Percentiles rank a stretch among this genome's conserved stretches.
Evolutionary conservation across 805 yeast genomes (phyloP).

Genomic region (Starmera dryadoides): DNA sequence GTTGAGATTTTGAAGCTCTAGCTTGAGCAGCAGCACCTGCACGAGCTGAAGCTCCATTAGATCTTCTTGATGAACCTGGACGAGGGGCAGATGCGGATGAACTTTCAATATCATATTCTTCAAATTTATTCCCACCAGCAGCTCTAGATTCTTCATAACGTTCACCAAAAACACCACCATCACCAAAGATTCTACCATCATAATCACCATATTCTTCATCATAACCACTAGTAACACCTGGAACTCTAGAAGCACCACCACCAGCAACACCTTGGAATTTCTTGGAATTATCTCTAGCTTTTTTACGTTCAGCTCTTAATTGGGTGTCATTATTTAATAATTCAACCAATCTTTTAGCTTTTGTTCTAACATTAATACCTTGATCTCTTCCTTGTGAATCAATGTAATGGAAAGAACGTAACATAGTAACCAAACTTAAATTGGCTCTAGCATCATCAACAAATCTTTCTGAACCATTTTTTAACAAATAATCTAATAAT

Average conservation of each 20-base stretch:
- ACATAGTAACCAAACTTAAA: slow-evolving; percentile 72
- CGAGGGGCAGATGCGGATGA: slow-evolving; percentile 26
- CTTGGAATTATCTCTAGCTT: slow-evolving; percentile 79
- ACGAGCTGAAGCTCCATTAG: slow-evolving; percentile 21
- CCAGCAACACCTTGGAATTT: slow-evolving; percentile 80
- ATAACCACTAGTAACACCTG: slow-evolving; percentile 30
- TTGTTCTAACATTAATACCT: slow-evolving; percentile 90
- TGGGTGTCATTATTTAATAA: slow-evolving; percentile 69
- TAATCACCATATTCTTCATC: slow-evolving; percentile 42
- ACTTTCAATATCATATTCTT: slow-evolving; percentile 64
- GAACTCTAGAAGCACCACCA: slow-evolving; percentile 32
- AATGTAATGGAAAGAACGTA: slow-evolving; percentile 87
- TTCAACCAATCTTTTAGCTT: slow-evolving; percentile 68
- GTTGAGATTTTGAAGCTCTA: slow-evolving; percentile 26
- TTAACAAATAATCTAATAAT: neutral
- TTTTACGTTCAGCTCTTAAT: slow-evolving; percentile 80
- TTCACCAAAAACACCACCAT: slow-evolving; percentile 64
- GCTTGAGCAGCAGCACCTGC: slow-evolving; percentile 22
- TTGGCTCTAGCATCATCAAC: slow-evolving; percentile 92
- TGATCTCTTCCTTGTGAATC: slow-evolving; percentile 94
- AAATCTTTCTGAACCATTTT: slow-evolving; percentile 82
- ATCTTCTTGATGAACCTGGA: no score
- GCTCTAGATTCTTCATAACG: slow-evolving; percentile 54
- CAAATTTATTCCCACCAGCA: slow-evolving; percentile 37
- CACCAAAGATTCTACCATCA: slow-evolving; percentile 54